Evolutionary conservation across 208 protist species (phyloP).

Genomic region (Naegleria fowleri): DNA sequence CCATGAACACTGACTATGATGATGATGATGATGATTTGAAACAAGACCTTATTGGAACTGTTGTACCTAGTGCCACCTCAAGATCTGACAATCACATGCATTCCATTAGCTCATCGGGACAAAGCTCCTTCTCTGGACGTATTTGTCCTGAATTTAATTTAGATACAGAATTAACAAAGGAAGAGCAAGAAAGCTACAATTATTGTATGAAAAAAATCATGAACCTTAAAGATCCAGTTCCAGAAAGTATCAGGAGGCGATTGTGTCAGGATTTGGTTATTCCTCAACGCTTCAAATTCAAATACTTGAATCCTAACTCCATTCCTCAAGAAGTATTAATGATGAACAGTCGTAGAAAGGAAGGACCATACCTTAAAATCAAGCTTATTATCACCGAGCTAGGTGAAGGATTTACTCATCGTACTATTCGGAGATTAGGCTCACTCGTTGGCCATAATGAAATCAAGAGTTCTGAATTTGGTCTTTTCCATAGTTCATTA

Average conservation of each 20-base stretch:
- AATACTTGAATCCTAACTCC: background rate
- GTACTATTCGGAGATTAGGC: background rate
- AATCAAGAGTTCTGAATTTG: background rate
- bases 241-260: background rate
- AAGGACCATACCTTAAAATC: slow-evolving; percentile 9
- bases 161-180: background rate
- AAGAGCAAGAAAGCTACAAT: background rate
- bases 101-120: background rate
- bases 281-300: background rate
- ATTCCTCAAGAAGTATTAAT: background rate
- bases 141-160: slow-evolving; percentile 1
- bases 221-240: background rate
- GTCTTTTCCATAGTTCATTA: background rate
- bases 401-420: background rate
- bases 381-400: background rate
- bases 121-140: background rate
- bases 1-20: background rate
- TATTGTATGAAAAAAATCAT: background rate
- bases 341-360: background rate
- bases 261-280: background rate
- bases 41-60: background rate
- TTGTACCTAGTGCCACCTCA: background rate
- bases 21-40: background rate
- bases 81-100: background rate
- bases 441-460: background rate